phyloP scores from a whole-genome alignment of 2,329 filamentous ascomycete genomes.

The Purpureocillium takamizusanense region DNA sequence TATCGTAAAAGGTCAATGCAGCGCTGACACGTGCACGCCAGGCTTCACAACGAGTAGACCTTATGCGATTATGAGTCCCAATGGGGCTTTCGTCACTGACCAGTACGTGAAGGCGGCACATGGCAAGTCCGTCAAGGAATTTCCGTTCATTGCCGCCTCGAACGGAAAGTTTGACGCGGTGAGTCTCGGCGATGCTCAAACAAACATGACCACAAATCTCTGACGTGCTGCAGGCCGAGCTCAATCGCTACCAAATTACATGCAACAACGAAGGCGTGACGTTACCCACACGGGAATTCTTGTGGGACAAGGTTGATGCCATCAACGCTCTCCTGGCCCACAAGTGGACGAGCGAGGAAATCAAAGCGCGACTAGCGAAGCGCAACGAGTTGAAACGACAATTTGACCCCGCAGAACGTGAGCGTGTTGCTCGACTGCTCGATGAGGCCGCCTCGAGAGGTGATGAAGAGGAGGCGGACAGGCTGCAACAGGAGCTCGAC shows the following conservation, averaged over 20 bases:
- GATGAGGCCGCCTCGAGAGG: conserved; percentile 57
- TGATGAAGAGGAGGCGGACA: conserved; percentile 46
- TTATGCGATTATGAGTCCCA: conserved; percentile 74
- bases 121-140: conserved; percentile 74
- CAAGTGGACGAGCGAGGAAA: conserved; percentile 73
- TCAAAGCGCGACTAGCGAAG: conserved; percentile 68
- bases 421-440: conserved; percentile 55
- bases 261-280: conserved; percentile 63
- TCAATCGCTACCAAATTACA: conserved; percentile 69
- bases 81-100: conserved; percentile 72
- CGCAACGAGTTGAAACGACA: conserved; percentile 59
- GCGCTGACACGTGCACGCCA: conserved; percentile 21
- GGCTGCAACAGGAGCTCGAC: conserved; percentile 52
- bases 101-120: conserved; percentile 76
- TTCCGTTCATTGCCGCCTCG: conserved; percentile 85
- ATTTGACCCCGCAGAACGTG: conserved; percentile 58
- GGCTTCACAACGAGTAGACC: conserved; percentile 71
- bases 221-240: conserved; percentile 52
- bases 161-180: conserved; percentile 80
- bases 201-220: neutral
- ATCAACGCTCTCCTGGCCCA: conserved; percentile 75
- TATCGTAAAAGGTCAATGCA: neutral
- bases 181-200: conserved; percentile 14
- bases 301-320: conserved; percentile 66
- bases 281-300: conserved; percentile 61